Conservation (phyloP, 2,329 filamentous ascomycete species). For the Neurospora crassa region DNA sequence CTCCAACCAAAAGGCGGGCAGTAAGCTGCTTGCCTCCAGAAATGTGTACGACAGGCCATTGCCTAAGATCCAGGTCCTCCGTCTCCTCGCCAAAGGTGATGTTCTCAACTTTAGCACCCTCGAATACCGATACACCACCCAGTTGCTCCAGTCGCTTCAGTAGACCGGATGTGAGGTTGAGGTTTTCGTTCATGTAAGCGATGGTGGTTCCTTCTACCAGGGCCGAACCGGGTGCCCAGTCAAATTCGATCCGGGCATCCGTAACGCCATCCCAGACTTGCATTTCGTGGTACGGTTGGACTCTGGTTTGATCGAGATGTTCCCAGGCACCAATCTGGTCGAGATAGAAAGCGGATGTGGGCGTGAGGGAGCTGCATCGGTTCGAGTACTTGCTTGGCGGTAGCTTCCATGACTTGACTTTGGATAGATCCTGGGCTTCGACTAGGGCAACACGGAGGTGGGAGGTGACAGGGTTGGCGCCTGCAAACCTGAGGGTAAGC, state of each 20-base stretch:
- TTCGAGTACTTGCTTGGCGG: conserved; percentile 71
- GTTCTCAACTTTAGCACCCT: conserved; percentile 66
- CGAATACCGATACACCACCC: conserved; percentile 60
- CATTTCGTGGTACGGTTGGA: conserved; percentile 91
- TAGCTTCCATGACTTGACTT: conserved; percentile 56
- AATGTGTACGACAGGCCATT: conserved; percentile 79
- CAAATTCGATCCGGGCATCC: conserved; percentile 80
- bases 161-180: conserved; percentile 75
- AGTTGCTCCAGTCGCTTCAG: conserved; percentile 62
- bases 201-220: conserved; percentile 48
- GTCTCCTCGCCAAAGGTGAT: conserved; percentile 66
- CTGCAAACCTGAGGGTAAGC: conserved; percentile 31
- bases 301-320: conserved; percentile 60
- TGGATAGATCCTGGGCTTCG: conserved; percentile 76
- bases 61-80: conserved; percentile 63
- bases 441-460: conserved; percentile 78
- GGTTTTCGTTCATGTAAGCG: conserved; percentile 94
- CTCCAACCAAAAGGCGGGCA: conserved; percentile 79
- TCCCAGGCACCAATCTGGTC: conserved; percentile 77
- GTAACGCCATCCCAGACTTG: conserved; percentile 96
- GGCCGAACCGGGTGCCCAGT: conserved; percentile 49
- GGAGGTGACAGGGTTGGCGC: conserved; percentile 64
- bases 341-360: conserved; percentile 75
- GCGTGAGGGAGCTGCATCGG: conserved; percentile 89
- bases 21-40: conserved; percentile 58